Base-by-base conservation (phyloP, 345 rosid species). In the Cardamine resedifolia region DNA sequence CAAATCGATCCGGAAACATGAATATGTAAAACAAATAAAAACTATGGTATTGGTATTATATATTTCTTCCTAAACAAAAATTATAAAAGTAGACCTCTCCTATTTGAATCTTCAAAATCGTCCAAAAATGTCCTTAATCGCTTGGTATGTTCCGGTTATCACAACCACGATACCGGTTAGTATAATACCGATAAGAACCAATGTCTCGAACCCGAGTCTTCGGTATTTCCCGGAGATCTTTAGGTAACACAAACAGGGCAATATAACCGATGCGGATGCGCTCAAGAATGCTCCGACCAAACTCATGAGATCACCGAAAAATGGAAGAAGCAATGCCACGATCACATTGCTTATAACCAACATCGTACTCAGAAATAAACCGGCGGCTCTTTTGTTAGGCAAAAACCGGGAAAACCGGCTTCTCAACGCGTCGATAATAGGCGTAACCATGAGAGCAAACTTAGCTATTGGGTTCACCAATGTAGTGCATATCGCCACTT, bases 401-500 rank as follows among this genome's bases (percentile, higher is more conserved):
- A 44, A 49, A 51, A 53, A 14, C 20, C 48, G 45, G 0, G 89
- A 74, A 15, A 83, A 58, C 58, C 68, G 45, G 41, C 71, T 77
- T 64, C 78, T 79, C 21, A 74, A 53, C 10, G 86, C 80, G 28
- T 80, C 82, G 7, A 73, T 79, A 26, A 86, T 76, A 4, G 96
- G 96, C 16, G 84, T 83, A 9, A 86, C 79, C 83, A 80, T 83
- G 21, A 87, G 72, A 1, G 91, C 89, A 19, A 81, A 87, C 68
- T 87, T 87, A 27, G 93, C 66, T 28, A 87, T 75, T 2, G 93
- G 90, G 45, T 81, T 80, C 5, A 82, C 87, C 79, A 89, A 41
- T n/a, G 86, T 84, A 8, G 82, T 89, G 76, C 80, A 87, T 39
- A 89, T 87, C n/a, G 91, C 93, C 21, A 90, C 63, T 59, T 78